phyloP scores from a whole-genome alignment of 257 asterid genomes.

The Plantago major region DNA sequence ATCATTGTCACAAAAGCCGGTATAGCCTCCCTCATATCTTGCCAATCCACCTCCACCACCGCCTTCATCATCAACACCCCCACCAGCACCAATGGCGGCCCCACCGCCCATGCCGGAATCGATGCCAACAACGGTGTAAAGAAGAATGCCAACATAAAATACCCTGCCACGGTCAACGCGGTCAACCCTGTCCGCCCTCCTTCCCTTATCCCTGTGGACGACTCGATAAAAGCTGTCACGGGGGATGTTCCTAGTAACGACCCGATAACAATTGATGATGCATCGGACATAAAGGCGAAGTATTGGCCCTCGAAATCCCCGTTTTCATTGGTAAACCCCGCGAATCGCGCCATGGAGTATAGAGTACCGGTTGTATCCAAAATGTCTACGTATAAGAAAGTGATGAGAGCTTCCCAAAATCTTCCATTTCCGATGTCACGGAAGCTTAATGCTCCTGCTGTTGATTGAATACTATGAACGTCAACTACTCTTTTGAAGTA shows the following conservation, averaged over 20 bases:
- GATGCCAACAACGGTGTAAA: slow-evolving; percentile 92
- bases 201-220: slow-evolving; percentile 90
- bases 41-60: slow-evolving; percentile 93
- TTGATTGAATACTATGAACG: slow-evolving; percentile 57
- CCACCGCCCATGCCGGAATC: slow-evolving; percentile 97
- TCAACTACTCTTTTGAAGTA: slow-evolving; percentile 74
- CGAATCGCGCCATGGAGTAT: slow-evolving; percentile 86
- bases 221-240: slow-evolving; percentile 79
- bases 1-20: slow-evolving; percentile 87
- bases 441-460: slow-evolving; percentile 88
- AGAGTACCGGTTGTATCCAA: slow-evolving; percentile 86
- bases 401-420: slow-evolving; percentile 83
- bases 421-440: slow-evolving; percentile 45
- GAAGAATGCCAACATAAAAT: slow-evolving; percentile 70
- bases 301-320: slow-evolving; percentile 92
- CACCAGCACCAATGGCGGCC: slow-evolving; percentile 88
- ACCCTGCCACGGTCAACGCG: slow-evolving; percentile 81
- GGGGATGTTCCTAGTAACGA: slow-evolving; percentile 89
- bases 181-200: slow-evolving; percentile 96
- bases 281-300: slow-evolving; percentile 91
- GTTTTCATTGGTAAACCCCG: slow-evolving; percentile 59
- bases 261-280: slow-evolving; percentile 73
- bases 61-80: slow-evolving; percentile 97
- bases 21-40: slow-evolving; percentile 83
- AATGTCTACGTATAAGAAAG: slow-evolving; percentile 79